phyloP scores from a whole-genome alignment of 768 basidiomycete genomes.

The Amanita rubescens region DNA sequence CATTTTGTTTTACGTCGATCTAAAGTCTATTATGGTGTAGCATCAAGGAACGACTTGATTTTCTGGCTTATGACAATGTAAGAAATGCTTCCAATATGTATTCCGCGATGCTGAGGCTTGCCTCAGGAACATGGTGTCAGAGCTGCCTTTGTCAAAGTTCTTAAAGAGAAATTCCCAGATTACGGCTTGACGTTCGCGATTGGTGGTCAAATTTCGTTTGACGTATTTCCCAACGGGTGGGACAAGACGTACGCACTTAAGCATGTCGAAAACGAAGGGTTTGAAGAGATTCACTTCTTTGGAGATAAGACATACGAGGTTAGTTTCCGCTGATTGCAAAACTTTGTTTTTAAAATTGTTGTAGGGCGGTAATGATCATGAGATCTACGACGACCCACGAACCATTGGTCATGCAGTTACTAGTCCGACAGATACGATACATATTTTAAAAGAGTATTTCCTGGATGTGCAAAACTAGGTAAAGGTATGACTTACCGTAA shows the following conservation, averaged over 20 bases:
- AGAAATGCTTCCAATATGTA: neutral
- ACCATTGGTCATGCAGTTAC: too few relatives aligned
- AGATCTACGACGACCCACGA: too few relatives aligned
- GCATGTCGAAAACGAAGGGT: constrained; percentile 77
- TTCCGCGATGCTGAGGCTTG: constrained; percentile 8
- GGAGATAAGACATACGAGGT: too few relatives aligned
- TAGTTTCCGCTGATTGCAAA: neutral
- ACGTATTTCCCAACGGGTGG: constrained; percentile 89
- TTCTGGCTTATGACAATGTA: constrained; percentile 78
- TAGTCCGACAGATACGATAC: too few relatives aligned
- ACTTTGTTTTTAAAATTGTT: neutral
- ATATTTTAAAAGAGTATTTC: too few relatives aligned
- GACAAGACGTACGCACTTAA: constrained; percentile 90
- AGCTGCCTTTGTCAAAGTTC: too few relatives aligned
- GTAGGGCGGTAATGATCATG: constrained; percentile 94
- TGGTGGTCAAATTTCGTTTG: too few relatives aligned
- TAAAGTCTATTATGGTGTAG: constrained; percentile 30
- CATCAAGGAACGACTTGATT: constrained; percentile 75
- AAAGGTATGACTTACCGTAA: too few relatives aligned
- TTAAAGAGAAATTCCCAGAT: too few relatives aligned
- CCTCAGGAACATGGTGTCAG: constrained; percentile 59
- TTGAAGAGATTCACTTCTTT: too few relatives aligned
- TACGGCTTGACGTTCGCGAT: too few relatives aligned
- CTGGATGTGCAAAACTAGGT: too few relatives aligned
- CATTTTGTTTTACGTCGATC: neutral